These are phyloP conservation scores for Lagenidium sp. DNA, from an alignment of 352 stramenopile species.

Conservation along the genomic window DNA sequence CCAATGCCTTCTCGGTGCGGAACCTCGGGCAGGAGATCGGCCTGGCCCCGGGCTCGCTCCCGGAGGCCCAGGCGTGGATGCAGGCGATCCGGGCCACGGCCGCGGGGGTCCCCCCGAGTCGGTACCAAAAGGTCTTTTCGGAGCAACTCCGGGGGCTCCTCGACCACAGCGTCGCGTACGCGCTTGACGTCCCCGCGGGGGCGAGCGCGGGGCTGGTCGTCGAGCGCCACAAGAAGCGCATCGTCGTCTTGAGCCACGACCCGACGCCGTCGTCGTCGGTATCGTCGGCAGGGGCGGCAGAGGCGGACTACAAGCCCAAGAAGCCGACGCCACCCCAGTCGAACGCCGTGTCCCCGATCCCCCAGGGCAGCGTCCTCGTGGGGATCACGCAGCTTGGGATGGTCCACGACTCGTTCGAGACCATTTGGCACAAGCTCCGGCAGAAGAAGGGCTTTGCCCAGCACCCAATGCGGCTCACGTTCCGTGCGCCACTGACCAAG, in stretches of 20 bases:
- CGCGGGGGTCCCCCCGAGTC: constrained; percentile 12
- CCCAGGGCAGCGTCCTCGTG: constrained; percentile 44
- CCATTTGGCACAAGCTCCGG: constrained; percentile 52
- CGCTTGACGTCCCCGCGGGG: constrained; percentile 19
- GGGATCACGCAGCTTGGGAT: constrained; percentile 52
- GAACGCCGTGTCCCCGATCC: constrained; percentile 10
- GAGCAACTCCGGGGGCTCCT: constrained; percentile 36
- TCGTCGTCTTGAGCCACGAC: constrained; percentile 49
- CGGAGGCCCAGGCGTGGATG: constrained; percentile 41
- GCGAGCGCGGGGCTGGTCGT: constrained; percentile 28
- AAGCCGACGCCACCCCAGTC: not conserved
- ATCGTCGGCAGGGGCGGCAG: too few relatives aligned
- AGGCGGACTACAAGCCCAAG: too few relatives aligned
- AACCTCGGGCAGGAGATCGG: constrained; percentile 39
- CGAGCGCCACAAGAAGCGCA: constrained; percentile 48
- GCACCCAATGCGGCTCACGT: constrained; percentile 38
- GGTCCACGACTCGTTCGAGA: constrained; percentile 54
- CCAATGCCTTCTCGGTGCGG: constrained; percentile 42
- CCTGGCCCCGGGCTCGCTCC: constrained; percentile 25
- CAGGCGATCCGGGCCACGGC: constrained; percentile 21
- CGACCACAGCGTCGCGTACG: constrained; percentile 39
- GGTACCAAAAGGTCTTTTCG: constrained; percentile 41
- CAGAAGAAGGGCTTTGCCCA: constrained; percentile 41
- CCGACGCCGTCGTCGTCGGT: not conserved
- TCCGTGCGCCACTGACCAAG: constrained; percentile 37